Conservation (phyloP, 2,329 filamentous ascomycete species). For the Bipolaris victoriae region DNA sequence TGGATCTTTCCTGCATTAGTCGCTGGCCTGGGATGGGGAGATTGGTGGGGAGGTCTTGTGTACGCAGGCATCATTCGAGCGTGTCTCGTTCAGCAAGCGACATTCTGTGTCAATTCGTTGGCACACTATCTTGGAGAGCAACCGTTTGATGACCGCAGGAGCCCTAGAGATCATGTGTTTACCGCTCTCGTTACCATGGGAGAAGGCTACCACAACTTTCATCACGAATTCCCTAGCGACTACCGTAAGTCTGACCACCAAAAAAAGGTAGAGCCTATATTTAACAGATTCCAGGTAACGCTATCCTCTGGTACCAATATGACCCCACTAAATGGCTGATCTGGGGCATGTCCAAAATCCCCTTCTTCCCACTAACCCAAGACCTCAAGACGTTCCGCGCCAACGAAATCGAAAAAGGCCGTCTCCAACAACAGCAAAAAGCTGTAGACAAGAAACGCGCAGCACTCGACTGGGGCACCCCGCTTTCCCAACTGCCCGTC, state of each 20-base stretch:
- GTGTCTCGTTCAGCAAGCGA: constrained; percentile 58
- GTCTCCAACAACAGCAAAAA: constrained; percentile 50
- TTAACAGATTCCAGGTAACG: constrained; percentile 36
- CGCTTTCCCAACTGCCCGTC: constrained; percentile 46
- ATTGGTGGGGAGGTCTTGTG: constrained; percentile 56
- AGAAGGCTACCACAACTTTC: constrained; percentile 53
- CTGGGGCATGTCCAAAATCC: constrained; percentile 39
- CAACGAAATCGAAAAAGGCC: constrained; percentile 49
- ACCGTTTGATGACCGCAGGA: constrained; percentile 50
- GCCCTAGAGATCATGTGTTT: constrained; percentile 46
- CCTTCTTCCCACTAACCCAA: constrained; percentile 41
- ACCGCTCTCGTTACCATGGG: constrained; percentile 50
- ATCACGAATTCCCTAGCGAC: constrained; percentile 51
- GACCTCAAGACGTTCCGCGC: constrained; percentile 47
- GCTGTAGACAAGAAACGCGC: constrained; percentile 46
- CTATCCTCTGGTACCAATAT: constrained; percentile 48
- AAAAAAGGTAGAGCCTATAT: neutral
- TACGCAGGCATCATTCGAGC: constrained; percentile 58
- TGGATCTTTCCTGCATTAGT: constrained; percentile 54
- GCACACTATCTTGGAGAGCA: constrained; percentile 60
- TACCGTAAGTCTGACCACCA: constrained; percentile 16
- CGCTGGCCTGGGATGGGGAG: constrained; percentile 56
- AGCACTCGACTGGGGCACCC: constrained; percentile 48
- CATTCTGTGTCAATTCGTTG: constrained; percentile 60
- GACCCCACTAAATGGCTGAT: constrained; percentile 53